A percentile compares a stretch with the other conserved stretches of the same genome.
Evolutionary conservation across 1,284 basidiomycete genomes (phyloP).

Genomic region (Fistulina hepatica): DNA sequence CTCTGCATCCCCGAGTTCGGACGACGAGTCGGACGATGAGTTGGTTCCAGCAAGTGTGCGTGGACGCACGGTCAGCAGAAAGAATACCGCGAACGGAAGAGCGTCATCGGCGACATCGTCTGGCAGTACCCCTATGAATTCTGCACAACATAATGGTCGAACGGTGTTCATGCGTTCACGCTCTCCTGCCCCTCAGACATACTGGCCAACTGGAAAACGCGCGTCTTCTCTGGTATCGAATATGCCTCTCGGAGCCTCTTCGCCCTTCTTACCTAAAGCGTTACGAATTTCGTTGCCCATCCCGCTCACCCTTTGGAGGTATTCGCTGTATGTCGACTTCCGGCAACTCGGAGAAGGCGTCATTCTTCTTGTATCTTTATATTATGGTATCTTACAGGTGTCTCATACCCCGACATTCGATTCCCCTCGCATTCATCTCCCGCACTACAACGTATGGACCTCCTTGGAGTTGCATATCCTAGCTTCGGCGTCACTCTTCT

Average conservation of each 20-base stretch:
- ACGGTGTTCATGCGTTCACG: conserved; percentile 46
- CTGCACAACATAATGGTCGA: conserved; percentile 17
- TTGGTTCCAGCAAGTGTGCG: neutral
- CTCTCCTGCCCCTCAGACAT: conserved; percentile 35
- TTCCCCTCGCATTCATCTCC: too few relatives aligned
- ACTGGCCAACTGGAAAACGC: conserved; percentile 22
- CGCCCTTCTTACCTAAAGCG: conserved; percentile 32
- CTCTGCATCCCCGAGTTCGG: conserved; percentile 16
- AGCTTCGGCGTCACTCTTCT: conserved; percentile 44
- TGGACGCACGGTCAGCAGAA: neutral
- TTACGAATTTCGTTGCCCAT: conserved; percentile 32
- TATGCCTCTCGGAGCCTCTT: conserved; percentile 21
- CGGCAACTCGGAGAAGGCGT: conserved; percentile 46
- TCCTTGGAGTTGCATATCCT: conserved; percentile 33
- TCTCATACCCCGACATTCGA: conserved; percentile 14
- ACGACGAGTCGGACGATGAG: conserved; percentile 16
- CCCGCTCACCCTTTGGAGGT: conserved; percentile 28
- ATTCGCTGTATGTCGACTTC: conserved; percentile 41
- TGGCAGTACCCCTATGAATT: conserved; percentile 23
- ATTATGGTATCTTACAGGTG: conserved; percentile 31
- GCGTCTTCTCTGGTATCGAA: conserved; percentile 18
- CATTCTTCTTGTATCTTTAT: conserved; percentile 42
- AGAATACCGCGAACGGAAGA: neutral
- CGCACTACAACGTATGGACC: conserved; percentile 9
- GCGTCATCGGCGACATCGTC: conserved; percentile 17